phyloP scores from a whole-genome alignment of 352 stramenopile species.

The Pythium vanterpoolii region DNA sequence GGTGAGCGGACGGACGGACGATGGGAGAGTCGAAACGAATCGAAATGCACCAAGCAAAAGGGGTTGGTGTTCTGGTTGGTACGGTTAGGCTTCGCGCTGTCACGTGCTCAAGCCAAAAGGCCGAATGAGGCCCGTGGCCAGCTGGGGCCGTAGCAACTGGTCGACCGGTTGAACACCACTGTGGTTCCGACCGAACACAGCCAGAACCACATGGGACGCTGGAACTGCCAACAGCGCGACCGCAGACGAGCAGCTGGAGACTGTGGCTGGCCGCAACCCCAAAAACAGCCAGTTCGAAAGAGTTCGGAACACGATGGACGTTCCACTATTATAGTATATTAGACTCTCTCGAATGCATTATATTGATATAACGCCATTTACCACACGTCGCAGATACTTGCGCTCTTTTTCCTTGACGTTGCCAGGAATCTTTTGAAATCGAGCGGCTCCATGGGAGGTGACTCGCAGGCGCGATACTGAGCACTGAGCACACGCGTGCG shows the following conservation, averaged over 20 bases:
- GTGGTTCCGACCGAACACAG: neutral
- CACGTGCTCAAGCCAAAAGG: neutral
- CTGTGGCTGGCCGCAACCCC: neutral
- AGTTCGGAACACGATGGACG: neutral
- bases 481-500: too few relatives aligned
- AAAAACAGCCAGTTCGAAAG: slow-evolving; percentile 9
- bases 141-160: neutral
- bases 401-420: neutral
- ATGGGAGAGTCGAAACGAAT: neutral
- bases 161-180: neutral
- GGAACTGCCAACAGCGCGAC: slow-evolving; percentile 6
- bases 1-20: neutral
- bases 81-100: neutral
- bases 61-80: too few relatives aligned
- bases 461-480: too few relatives aligned
- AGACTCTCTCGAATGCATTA: neutral
- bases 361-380: neutral
- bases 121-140: neutral
- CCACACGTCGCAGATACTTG: neutral
- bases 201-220: slow-evolving; percentile 5
- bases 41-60: too few relatives aligned
- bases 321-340: neutral
- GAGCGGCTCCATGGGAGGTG: too few relatives aligned
- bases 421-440: slow-evolving; percentile 6
- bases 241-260: neutral